Evolutionary conservation across 306 rosid genomes (phyloP), one percentile per base, ranked within the genome.

Genomic region (Oxytropis ochrocephala): DNA sequence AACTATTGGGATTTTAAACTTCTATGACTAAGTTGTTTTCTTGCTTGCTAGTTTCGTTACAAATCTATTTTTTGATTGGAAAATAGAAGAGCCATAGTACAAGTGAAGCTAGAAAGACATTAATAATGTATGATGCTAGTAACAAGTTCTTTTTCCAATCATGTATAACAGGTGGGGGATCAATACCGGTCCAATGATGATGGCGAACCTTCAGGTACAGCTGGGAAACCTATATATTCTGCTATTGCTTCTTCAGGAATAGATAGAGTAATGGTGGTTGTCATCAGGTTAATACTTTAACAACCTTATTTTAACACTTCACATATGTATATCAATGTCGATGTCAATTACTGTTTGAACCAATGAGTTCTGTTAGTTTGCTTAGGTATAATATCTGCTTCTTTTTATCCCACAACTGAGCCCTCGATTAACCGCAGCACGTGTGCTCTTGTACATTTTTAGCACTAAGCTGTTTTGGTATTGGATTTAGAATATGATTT

Each of bases 261-360:
- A 72, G 97, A 93, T 73, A 90, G 90, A 87, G 89, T 93, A 67
- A 86, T 93, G 98, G 98, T 93, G 76, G 97, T 90, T 16, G 97
- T 93, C 75, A 88, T 88, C 84, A 85, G 97, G 98, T 93, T 63
- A 74, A 62, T 50, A 5, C 61, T 59, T 75, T 47, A 54, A 46
- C 11, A 11, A 53, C 44, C 33, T 63, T 73, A 41, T 53, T 35
- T 69, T 33, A 35, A 27, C 35, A 11, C 64, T 78, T 42, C 64
- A n/a, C 36, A 2, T 11, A 8, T 78, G 49, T 70, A 33, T 47
- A 50, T 53, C 42, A 43, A 41, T 11, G 36, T 48, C 35, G 17
- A 24, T 4, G 27, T 42, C 43, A 51, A 38, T 19, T 67, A 53
- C 16, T 24, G 3, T 54, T 48, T 60, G 16, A 81, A 27, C 18